Conservation (phyloP, 306 rosid species). For the Ammopiptanthus mongolicus region DNA sequence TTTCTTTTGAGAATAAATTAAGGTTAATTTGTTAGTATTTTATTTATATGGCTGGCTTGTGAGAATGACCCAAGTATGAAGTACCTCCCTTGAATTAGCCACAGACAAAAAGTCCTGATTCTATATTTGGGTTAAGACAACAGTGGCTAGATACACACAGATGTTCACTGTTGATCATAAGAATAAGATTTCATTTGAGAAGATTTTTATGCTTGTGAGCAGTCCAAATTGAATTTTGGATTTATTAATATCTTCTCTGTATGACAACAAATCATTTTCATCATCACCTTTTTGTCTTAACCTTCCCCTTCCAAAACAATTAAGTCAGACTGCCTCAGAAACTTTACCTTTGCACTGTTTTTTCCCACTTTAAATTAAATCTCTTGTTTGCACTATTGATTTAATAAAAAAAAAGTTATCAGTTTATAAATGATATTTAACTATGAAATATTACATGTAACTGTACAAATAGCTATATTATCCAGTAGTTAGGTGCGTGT, state of each 20-base stretch:
- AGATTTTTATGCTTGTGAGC: not conserved
- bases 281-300: not conserved
- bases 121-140: not conserved
- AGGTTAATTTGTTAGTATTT: not conserved
- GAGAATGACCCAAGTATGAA: not conserved
- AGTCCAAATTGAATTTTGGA: constrained; percentile 1
- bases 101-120: constrained; percentile 13
- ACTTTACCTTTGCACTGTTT: not conserved
- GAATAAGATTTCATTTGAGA: not conserved
- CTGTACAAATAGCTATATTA: not conserved
- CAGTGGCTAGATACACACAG: constrained; percentile 1
- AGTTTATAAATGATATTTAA: not conserved
- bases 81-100: not conserved
- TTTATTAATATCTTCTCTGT: not conserved
- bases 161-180: constrained; percentile 6
- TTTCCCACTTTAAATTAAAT: not conserved
- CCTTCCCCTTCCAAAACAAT: not conserved
- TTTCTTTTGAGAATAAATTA: not conserved
- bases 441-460: not conserved
- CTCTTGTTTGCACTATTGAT: not conserved
- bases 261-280: not conserved
- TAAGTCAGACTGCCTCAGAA: not conserved
- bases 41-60: not conserved
- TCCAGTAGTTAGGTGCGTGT: not conserved
- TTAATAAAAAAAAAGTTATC: not conserved